A percentile compares a stretch with the other conserved stretches of the same genome.
These are phyloP conservation scores for Candida patagonica DNA, from an alignment of 805 yeast genomes.

Conservation along the genomic window DNA sequence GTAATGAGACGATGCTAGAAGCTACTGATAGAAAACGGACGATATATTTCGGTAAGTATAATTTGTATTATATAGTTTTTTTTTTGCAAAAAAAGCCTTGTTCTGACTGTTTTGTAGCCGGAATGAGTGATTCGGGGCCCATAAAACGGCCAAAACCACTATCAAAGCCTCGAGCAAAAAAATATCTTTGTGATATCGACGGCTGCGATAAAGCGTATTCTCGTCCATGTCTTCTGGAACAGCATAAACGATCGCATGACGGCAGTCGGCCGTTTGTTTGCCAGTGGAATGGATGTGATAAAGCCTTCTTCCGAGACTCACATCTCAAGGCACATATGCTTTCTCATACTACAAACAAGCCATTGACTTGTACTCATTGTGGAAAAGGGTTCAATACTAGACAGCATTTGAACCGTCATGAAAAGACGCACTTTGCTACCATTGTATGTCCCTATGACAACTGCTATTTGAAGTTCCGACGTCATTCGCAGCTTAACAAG, in stretches of 20 bases:
- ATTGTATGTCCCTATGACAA: slow-evolving; percentile 50
- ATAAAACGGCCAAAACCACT: slow-evolving; percentile 4
- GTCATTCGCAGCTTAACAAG: slow-evolving; percentile 65
- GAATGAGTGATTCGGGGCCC: slow-evolving; percentile 10
- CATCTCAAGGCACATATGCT: slow-evolving; percentile 68
- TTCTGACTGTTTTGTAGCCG: no score
- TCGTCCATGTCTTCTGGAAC: slow-evolving; percentile 74
- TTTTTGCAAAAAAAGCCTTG: not conserved
- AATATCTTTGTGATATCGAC: slow-evolving; percentile 50
- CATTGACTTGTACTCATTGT: slow-evolving; percentile 64
- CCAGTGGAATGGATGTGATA: slow-evolving; percentile 41
- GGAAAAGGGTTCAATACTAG: slow-evolving; percentile 70
- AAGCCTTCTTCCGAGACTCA: slow-evolving; percentile 63
- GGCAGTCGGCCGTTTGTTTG: slow-evolving; percentile 74
- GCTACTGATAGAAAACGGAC: not conserved
- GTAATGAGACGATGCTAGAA: no score
- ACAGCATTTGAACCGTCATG: slow-evolving; percentile 81
- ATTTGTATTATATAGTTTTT: not conserved
- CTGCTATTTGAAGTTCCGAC: slow-evolving; percentile 62
- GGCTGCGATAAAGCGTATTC: slow-evolving; percentile 71
- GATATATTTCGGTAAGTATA: slow-evolving; percentile 1
- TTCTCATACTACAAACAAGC: slow-evolving; percentile 58
- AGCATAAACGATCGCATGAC: slow-evolving; percentile 70
- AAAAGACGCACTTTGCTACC: slow-evolving; percentile 64
- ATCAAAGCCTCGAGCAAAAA: slow-evolving; percentile 41